These are phyloP conservation scores for Candida pseudofarinosa DNA, from an alignment of 805 yeast species.

Conservation along the genomic window DNA sequence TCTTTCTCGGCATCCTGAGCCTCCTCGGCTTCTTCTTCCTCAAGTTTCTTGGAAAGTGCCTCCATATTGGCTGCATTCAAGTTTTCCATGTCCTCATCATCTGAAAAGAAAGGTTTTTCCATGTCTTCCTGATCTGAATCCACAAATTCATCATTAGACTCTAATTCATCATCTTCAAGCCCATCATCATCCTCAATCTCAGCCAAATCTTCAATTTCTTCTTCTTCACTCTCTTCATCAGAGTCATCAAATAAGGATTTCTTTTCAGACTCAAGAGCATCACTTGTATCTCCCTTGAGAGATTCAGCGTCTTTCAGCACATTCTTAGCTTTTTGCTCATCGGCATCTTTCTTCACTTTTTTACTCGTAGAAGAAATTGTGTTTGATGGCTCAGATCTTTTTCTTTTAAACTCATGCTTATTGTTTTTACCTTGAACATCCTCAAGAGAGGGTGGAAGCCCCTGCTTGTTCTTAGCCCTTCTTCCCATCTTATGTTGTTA, in stretches of 20 bases:
- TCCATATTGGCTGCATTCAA: constrained; percentile 83
- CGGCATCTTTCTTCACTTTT: constrained; percentile 7
- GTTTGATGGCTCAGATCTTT: constrained; percentile 15
- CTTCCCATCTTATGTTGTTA: constrained; percentile 64
- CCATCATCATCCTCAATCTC: constrained; percentile 38
- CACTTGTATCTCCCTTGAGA: constrained; percentile 26
- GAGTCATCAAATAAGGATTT: constrained; percentile 75
- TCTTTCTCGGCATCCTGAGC: constrained; percentile 50
- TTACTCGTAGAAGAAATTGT: constrained; percentile 12
- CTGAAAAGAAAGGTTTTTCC: constrained; percentile 76
- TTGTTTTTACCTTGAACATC: constrained; percentile 56
- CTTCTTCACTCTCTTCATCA: constrained; percentile 55
- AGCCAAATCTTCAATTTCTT: constrained; percentile 35
- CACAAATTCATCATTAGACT: constrained; percentile 21
- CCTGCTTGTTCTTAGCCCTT: constrained; percentile 89
- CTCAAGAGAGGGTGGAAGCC: constrained; percentile 84
- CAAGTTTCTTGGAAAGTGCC: constrained; percentile 64
- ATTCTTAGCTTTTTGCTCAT: constrained; percentile 4
- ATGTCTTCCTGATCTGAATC: constrained; percentile 64
- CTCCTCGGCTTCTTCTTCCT: constrained; percentile 49
- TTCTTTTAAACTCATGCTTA: constrained; percentile 39
- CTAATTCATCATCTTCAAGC: constrained; percentile 26
- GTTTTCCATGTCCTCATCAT: constrained; percentile 59
- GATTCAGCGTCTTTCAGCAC: constrained; percentile 9
- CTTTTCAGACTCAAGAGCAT: constrained; percentile 56